phyloP scores from a whole-genome alignment of 139 green algal genomes.

The Limnomonas spitsbergensis region DNA sequence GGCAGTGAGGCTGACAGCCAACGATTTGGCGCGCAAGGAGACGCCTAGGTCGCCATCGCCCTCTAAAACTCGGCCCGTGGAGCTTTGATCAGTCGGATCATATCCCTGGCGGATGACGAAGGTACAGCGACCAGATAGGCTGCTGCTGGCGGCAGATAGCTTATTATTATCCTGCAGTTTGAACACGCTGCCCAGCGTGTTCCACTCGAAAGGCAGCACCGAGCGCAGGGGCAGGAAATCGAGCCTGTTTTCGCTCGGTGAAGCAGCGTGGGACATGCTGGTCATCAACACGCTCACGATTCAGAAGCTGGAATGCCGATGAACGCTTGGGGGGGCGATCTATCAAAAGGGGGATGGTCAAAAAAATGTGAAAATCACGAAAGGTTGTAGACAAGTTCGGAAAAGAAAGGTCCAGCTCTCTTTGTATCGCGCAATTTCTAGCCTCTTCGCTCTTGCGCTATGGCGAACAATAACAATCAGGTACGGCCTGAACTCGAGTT shows the following conservation, averaged over 20 bases:
- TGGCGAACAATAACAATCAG: conserved; percentile 2
- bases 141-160: not conserved
- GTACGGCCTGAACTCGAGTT: too few species aligned
- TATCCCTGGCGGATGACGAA: conserved; percentile 44
- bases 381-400: too few species aligned
- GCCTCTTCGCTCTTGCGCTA: too few species aligned
- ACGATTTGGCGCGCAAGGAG: conserved; percentile 22
- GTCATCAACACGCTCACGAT: not conserved
- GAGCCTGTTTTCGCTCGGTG: conserved; percentile 13
- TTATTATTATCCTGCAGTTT: not conserved
- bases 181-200: conserved; percentile 9
- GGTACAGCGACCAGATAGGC: conserved; percentile 30
- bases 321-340: too few species aligned
- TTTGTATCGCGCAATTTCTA: too few species aligned
- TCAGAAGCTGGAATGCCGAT: too few species aligned
- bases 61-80: conserved; percentile 36
- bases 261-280: not conserved
- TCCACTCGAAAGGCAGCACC: conserved; percentile 40
- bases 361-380: too few species aligned
- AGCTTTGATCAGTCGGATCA: conserved; percentile 28
- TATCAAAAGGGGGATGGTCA: too few species aligned
- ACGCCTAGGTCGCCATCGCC: conserved; percentile 34
- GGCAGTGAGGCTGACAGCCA: conserved; percentile 38
- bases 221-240: conserved; percentile 39
- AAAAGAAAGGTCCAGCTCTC: too few species aligned